Evolutionary conservation across 495 filamentous ascomycete genomes (phyloP).

Genomic region (Talaromyces wortmannii): DNA sequence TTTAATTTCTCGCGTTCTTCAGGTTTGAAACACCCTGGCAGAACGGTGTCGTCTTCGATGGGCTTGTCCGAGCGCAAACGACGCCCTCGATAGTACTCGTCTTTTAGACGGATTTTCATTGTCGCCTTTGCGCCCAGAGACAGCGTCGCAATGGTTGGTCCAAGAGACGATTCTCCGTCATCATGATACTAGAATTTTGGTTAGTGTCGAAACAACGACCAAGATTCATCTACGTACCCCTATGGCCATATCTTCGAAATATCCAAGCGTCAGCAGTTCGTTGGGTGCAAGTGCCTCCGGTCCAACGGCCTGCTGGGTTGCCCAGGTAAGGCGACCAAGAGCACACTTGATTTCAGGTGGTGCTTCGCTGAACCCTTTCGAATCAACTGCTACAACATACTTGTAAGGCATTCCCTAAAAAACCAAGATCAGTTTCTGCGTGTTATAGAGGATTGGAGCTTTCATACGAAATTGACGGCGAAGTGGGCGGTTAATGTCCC

Average conservation of each 20-base stretch:
- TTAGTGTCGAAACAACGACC: slow-evolving; percentile 12
- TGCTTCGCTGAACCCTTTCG: slow-evolving; percentile 55
- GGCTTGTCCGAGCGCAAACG: slow-evolving; percentile 4
- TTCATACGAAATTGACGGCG: slow-evolving; percentile 62
- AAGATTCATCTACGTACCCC: slow-evolving; percentile 40
- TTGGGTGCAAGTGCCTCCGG: slow-evolving; percentile 38
- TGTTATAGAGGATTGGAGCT: neutral
- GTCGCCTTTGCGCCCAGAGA: slow-evolving; percentile 62
- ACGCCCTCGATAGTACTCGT: slow-evolving; percentile 35
- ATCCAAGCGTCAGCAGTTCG: slow-evolving; percentile 69
- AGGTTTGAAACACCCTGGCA: slow-evolving; percentile 30
- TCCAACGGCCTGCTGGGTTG: slow-evolving; percentile 36
- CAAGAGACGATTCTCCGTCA: slow-evolving; percentile 72
- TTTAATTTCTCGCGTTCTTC: slow-evolving; percentile 30
- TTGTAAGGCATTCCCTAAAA: slow-evolving; percentile 75
- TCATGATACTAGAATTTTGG: slow-evolving; percentile 61
- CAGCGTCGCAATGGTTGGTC: slow-evolving; percentile 67
- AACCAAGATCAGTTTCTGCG: neutral
- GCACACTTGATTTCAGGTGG: slow-evolving; percentile 47
- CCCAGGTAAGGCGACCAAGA: slow-evolving; percentile 61
- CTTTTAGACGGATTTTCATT: slow-evolving; percentile 69
- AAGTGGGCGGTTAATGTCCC: slow-evolving; percentile 54
- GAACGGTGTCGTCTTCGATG: slow-evolving; percentile 16
- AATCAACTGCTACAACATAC: slow-evolving; percentile 62
- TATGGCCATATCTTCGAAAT: slow-evolving; percentile 64